Percentiles rank a stretch among this genome's conserved stretches.
Evolutionary conservation across 129 eudicot genomes (phyloP).

Genomic region (Tanacetum coccineum): DNA sequence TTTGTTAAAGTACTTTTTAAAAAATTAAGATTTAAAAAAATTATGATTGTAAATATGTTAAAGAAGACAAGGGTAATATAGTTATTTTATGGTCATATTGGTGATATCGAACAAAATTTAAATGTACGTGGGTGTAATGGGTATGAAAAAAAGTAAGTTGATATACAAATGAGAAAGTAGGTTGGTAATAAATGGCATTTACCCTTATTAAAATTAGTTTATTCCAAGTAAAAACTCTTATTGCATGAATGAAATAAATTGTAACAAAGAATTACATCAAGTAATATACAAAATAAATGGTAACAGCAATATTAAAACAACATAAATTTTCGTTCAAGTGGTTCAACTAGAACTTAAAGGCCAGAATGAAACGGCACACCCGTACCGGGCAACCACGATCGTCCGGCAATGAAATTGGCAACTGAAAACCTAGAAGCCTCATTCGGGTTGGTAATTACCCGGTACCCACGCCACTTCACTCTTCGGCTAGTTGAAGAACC

Average conservation of each 20-base stretch:
- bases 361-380: slow-evolving; percentile 49
- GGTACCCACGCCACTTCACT: slow-evolving; percentile 61
- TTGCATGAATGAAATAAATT: background rate
- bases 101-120: no score
- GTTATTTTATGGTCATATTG: no score
- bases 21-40: no score
- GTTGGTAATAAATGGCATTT: no score
- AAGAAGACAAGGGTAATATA: no score
- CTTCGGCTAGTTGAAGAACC: slow-evolving; percentile 43
- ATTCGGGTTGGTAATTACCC: slow-evolving; percentile 33
- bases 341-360: slow-evolving; percentile 20
- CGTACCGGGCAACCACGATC: slow-evolving; percentile 57
- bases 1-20: no score
- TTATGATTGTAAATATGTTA: no score
- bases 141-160: no score
- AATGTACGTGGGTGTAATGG: no score
- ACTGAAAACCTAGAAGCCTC: slow-evolving; percentile 52
- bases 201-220: no score
- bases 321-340: background rate
- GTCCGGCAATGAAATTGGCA: slow-evolving; percentile 45
- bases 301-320: background rate
- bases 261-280: background rate
- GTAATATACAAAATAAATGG: background rate
- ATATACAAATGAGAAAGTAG: no score
- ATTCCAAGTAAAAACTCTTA: background rate